Percentiles rank a stretch among this genome's conserved stretches.
Evolutionary conservation across 371 early-diverging fungal species (phyloP).

Genomic region (Mortierella sp.): DNA sequence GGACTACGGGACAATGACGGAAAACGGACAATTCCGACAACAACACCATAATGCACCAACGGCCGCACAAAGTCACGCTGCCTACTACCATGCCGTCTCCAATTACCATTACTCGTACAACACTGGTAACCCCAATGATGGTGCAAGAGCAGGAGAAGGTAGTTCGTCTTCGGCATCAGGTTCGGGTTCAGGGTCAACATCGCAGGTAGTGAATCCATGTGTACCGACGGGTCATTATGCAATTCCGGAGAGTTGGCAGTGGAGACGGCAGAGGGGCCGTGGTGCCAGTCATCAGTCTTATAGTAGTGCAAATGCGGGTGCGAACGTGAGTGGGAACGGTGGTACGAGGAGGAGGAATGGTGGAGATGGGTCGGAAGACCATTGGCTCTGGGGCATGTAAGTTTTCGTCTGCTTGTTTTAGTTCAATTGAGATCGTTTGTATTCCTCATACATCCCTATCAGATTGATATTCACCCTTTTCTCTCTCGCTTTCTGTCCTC

Average conservation of each 20-base stretch:
- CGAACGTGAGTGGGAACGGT: not conserved
- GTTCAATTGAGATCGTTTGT: not conserved
- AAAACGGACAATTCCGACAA: conserved; percentile 15
- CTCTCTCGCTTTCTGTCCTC: not conserved
- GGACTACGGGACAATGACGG: conserved; percentile 38
- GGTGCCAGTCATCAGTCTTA: conserved; percentile 30
- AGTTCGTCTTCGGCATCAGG: not conserved
- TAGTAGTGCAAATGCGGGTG: not conserved
- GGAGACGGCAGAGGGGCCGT: conserved; percentile 30
- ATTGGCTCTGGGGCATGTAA: conserved; percentile 49
- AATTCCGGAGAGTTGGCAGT: conserved; percentile 22
- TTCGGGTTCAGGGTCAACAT: not conserved
- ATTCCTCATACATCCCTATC: not conserved
- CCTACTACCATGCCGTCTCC: conserved; percentile 49
- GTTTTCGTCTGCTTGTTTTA: not conserved
- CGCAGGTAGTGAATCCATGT: conserved; percentile 5
- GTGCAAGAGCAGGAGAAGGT: not conserved
- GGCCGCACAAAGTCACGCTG: conserved; percentile 43
- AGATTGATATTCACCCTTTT: not conserved
- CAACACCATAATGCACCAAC: conserved; percentile 15
- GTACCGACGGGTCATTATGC: conserved; percentile 25
- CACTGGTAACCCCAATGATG: conserved; percentile 4
- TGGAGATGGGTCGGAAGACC: conserved; percentile 10
- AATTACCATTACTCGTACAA: conserved; percentile 42
- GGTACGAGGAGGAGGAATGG: not conserved